Evolutionary conservation across 176 grass and related monocot genomes (phyloP), one percentile per base, ranked within the genome.

Genomic region (Stipa capillata): DNA sequence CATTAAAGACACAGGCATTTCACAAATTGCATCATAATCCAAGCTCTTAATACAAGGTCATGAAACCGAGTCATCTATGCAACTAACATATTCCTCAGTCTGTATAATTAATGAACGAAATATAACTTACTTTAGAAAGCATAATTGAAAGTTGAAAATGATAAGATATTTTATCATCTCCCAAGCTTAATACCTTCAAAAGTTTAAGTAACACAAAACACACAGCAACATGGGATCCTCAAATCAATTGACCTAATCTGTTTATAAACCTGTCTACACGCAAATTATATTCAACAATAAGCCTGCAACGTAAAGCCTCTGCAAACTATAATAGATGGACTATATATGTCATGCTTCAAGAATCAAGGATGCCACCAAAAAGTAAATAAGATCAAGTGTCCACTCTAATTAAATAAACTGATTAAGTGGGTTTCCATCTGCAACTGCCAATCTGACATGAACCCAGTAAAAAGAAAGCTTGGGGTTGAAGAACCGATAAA

Each of bases 1-100:
- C 51, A 89, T 51, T 37, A 80, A 72, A 70, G 29, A 78, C 75
- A 60, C 9, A 78, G 39, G 24, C 21, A 83, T 51, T 83, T 77
- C 54, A 87, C 36, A 60, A 53, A 78, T 4, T 70, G 72, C 17
- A 81, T 37, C 40, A 28, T 50, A 17, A 87, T 86, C 12, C 12
- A 20, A 74, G 54, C 28, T 69, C 17, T 67, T 37, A 75, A 74
- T 32, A 81, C 33, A 13, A 53, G n/a, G 44, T 32, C 33, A 47
- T 42, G 35, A 88, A 76, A 66, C 61, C 32, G 11, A 74, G 69
- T 69, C 13, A 71, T 52, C 33, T 14, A 53, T 51, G 34, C 27
- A 69, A 15, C 5, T 52, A 58, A 51, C 17, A 23, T 48, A 54
- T 31, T 79, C 42, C 20, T 31, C 24, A 41, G 12, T 76, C 36